Evolutionary conservation across 768 basidiomycete genomes (phyloP).

Genomic region (Kwoniella shandongensis): DNA sequence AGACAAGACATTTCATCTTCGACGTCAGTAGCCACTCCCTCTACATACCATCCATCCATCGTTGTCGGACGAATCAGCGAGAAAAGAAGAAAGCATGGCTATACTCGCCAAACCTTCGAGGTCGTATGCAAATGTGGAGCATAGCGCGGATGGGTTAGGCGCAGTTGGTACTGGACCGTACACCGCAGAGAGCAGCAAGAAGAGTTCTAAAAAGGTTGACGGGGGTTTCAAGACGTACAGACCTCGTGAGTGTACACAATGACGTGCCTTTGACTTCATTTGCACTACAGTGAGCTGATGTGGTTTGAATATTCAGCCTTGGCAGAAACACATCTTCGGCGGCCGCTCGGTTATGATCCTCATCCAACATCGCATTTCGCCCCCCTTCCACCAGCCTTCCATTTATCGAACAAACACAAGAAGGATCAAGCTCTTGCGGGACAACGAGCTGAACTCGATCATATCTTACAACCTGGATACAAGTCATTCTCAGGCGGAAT

Average conservation of each 20-base stretch:
- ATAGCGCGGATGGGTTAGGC: constrained; percentile 35
- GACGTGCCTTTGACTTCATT: not conserved
- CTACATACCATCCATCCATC: too few species aligned
- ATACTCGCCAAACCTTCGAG: constrained; percentile 35
- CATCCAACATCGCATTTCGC: constrained; percentile 41
- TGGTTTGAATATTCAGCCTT: constrained; percentile 24
- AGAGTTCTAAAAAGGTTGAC: constrained; percentile 18
- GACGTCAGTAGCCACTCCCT: too few species aligned
- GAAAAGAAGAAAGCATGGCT: constrained; percentile 53
- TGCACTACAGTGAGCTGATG: not conserved
- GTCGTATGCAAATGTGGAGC: constrained; percentile 42
- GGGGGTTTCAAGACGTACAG: constrained; percentile 46
- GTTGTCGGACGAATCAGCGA: too few species aligned
- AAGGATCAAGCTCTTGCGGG: constrained; percentile 35
- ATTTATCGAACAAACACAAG: constrained; percentile 25
- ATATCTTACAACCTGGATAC: constrained; percentile 44
- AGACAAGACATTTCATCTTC: too few species aligned
- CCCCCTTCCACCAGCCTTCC: constrained; percentile 39
- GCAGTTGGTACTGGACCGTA: constrained; percentile 24
- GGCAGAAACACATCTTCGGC: constrained; percentile 36
- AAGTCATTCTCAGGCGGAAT: constrained; percentile 18
- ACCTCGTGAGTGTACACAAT: constrained; percentile 32
- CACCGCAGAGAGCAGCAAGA: constrained; percentile 6
- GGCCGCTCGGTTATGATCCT: constrained; percentile 33
- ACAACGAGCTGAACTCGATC: constrained; percentile 45